Evolutionary conservation across 257 asterid species (phyloP).

Genomic region (Ocimum tenuiflorum): DNA sequence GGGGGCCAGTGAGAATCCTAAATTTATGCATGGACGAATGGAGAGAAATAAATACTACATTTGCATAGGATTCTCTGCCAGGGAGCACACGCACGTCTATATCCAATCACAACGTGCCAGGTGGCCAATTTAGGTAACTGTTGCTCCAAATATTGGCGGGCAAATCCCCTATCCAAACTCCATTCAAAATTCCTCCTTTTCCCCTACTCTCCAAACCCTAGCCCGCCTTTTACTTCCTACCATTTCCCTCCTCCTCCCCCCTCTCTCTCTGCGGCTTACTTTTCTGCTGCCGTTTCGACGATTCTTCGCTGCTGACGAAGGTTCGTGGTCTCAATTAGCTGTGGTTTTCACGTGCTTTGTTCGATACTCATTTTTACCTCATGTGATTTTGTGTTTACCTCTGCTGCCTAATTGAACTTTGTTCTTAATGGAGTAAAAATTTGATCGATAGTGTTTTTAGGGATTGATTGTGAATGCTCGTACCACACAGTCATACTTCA

Average conservation of each 20-base stretch:
- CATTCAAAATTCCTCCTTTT: slow-evolving; percentile 38
- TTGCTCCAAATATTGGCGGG: slow-evolving; percentile 66
- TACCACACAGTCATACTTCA: not conserved
- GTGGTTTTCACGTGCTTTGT: not conserved
- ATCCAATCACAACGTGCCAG: slow-evolving; percentile 19
- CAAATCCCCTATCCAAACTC: slow-evolving; percentile 26
- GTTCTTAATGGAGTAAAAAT: not conserved
- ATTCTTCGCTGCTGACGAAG: slow-evolving; percentile 12
- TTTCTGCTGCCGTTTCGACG: not conserved
- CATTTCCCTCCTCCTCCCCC: slow-evolving; percentile 18
- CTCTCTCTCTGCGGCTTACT: not conserved
- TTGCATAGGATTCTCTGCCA: slow-evolving; percentile 39
- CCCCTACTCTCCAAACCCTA: slow-evolving; percentile 37
- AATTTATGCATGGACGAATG: slow-evolving; percentile 16
- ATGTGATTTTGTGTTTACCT: not conserved
- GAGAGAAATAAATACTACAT: not conserved
- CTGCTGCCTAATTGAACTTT: not conserved
- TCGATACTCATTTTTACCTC: not conserved
- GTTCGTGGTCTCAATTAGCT: slow-evolving; percentile 10
- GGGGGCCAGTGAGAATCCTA: slow-evolving; percentile 21
- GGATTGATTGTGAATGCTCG: not conserved
- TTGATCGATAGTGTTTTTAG: not conserved
- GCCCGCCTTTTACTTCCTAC: slow-evolving; percentile 19
- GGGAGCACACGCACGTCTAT: slow-evolving; percentile 1
- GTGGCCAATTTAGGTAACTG: slow-evolving; percentile 36